A percentile compares a stretch with the other conserved stretches of the same genome.
phyloP scores from a whole-genome alignment of 331 rosid genomes.

The Dryas integrifolia region DNA sequence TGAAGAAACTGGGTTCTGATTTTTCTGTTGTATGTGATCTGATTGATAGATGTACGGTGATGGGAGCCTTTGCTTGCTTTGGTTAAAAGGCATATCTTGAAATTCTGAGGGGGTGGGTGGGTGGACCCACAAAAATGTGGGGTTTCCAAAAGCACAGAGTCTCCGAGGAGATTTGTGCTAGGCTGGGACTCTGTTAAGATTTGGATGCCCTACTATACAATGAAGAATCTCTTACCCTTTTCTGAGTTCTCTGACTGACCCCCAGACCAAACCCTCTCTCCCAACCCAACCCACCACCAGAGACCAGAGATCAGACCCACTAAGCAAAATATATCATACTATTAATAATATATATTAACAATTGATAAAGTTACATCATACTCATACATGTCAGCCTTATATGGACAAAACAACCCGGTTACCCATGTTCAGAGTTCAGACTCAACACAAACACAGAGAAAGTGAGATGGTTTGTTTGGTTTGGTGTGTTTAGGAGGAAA shows the following conservation, averaged over 20 bases:
- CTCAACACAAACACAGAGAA: not conserved
- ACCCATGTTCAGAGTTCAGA: not conserved
- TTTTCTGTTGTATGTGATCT: constrained; percentile 9
- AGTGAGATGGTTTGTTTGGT: not conserved
- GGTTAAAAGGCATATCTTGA: not conserved
- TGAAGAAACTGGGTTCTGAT: not conserved
- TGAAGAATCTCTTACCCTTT: constrained; percentile 19
- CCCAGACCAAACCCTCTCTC: not conserved
- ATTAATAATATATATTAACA: too few relatives aligned
- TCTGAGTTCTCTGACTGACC: too few relatives aligned
- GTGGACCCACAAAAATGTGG: not conserved
- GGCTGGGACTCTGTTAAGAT: constrained; percentile 8
- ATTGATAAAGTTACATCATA: too few relatives aligned
- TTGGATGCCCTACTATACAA: not conserved
- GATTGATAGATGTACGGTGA: constrained; percentile 12
- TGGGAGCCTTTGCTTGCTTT: not conserved
- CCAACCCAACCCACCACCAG: not conserved
- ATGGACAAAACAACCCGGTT: constrained; percentile 4
- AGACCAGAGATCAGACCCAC: not conserved
- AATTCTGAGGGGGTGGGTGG: constrained; percentile 7
- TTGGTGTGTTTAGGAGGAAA: not conserved
- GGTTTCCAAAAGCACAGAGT: not conserved
- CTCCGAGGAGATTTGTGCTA: constrained; percentile 27
- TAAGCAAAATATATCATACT: too few relatives aligned
- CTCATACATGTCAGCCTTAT: constrained; percentile 5